Base-by-base conservation (phyloP, 1,139 yeast species). In the Hansenula sp. region DNA sequence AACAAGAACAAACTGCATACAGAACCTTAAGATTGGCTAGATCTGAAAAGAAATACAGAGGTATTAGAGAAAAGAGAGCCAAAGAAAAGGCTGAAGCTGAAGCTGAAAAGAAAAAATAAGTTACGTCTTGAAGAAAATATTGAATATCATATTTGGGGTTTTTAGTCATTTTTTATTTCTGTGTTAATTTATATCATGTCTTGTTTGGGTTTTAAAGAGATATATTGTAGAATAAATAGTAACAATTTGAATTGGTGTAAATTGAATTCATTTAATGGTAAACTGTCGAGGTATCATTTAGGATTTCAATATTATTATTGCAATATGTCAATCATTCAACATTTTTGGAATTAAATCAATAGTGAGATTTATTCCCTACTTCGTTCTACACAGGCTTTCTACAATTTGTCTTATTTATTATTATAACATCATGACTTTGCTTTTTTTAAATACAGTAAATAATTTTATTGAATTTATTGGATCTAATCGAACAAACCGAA, bases 51-150 rank as follows among this genome's bases (percentile, higher is more conserved):
- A 88, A 78, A 74, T 85, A 78, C 86, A 78, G 73, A 71, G 98
- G 98, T 79, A 76, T 81, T 76, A 88, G 95, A 79, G 97, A 84
- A 70, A 91, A 90, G 94, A 86, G 96, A 78, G 94, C 94, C 66
- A 82, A 73, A 70, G 96, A 89, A 62, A 81, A 81, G 80, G 98
- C 98, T 74, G 98, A 88, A 77, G 97, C 97, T 72, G 98, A 91
- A 80, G 96, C 96, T 78, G 96, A 89, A 68, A 90, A 90, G 91
- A 89, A 89, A 89, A 89, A 89, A 51, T 57, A 56, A 57, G 50
- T 13, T 8, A 31, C 11, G 19, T 31, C 13, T 33, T 33, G 16
- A 33, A 7, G 6, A 33, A 21, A 17, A 19, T 19, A 12, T 8
- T 9, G 8, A 17, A 16, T 32, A 16, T 32, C 21, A 16, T 32